Evolutionary conservation across 148 eudicot species (phyloP), one percentile per base, ranked within the genome.

Genomic region (Hydrangea macrophylla): DNA sequence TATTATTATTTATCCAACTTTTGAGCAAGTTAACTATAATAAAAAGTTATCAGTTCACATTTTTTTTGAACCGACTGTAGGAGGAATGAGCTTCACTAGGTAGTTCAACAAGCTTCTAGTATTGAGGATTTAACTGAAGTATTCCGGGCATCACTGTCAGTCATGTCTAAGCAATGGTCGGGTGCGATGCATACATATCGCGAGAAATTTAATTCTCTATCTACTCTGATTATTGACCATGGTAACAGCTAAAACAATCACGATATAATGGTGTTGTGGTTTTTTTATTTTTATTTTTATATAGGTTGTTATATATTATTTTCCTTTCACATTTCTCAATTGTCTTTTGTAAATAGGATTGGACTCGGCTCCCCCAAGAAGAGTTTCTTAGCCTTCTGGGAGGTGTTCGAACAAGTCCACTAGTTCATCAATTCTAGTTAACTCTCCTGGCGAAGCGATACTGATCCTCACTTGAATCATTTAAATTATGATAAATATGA

Each of bases 331-430:
- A 53, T 33, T 56, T 65, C 56, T 56, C 60, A 69, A 60, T 36
- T 32, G 37, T n/a, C n/a, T n/a, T 64, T 73, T 54, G 31, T 64
- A n/a, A 55, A 33, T 75, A 95, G 99, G 96, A 64, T 76, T 90
- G 53, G 90, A 87, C 51, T 89, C 97, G 17, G 85, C 88, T 60
- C 88, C 97, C n/a, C 69, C 88, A 89, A 67, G 99, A 95, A 59
- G 99, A 89, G 81, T 86, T 94, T 78, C 77, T 88, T 63, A 91
- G 96, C 78, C 86, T 94, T 65, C 76, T 94, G 70, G 97, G 92
- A 48, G 99, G 99, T 72, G 97, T 97, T 75, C 87, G 97, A 68
- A 91, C 96, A 51, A 94, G 99, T 83, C 99, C 99, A 62, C 83
- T 96, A 31, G 76, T 89, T 73, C 99, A 95, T 79, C 99, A 95